Evolutionary conservation across 2,329 filamentous ascomycete species (phyloP).

Genomic region (Beauveria rudraprayagi): DNA sequence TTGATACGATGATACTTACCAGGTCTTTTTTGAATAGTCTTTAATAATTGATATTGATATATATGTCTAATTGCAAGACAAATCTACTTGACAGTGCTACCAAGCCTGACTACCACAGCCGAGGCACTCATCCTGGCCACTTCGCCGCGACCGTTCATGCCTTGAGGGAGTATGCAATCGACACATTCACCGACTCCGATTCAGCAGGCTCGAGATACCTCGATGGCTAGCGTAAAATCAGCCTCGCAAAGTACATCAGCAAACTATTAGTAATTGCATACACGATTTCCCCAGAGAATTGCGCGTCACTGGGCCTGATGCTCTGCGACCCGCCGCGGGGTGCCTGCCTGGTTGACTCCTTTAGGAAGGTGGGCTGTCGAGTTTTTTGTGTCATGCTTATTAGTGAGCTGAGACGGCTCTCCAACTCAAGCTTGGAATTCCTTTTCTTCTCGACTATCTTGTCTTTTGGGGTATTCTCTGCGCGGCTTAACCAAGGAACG

Average conservation of each 20-base stretch:
- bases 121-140: too few relatives aligned
- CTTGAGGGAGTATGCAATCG: not conserved
- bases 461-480: not conserved
- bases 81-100: too few relatives aligned
- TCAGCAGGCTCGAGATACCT: not conserved
- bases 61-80: too few relatives aligned
- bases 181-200: not conserved
- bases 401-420: not conserved
- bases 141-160: not conserved
- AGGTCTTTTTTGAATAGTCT: too few relatives aligned
- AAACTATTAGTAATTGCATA: constrained; percentile 1
- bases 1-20: too few relatives aligned
- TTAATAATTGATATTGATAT: too few relatives aligned
- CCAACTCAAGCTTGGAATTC: not conserved
- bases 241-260: not conserved
- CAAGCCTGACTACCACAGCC: too few relatives aligned
- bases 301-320: not conserved
- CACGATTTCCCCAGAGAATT: not conserved
- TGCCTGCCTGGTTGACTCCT: not conserved
- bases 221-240: not conserved
- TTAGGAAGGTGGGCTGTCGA: not conserved
- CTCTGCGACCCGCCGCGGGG: not conserved
- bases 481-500: too few relatives aligned
- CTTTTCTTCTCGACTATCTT: not conserved
- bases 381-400: not conserved